Base-by-base conservation (phyloP, 78 protist genomes). In the Chrysochromulina parva region DNA sequence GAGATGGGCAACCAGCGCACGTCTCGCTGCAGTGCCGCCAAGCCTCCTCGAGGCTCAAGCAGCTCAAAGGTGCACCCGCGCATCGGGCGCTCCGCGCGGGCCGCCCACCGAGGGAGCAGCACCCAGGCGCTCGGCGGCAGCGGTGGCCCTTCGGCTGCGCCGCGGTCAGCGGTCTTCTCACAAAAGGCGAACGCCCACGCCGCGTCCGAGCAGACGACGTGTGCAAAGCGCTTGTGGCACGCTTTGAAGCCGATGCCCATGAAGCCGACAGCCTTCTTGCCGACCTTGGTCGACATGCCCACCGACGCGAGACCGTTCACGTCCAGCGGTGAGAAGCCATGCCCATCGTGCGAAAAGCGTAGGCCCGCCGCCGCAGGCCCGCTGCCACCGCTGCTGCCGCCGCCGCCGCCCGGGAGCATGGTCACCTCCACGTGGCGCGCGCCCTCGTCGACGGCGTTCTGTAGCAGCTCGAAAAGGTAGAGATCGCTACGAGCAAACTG, bases 221-320 rank as follows among this genome's bases (percentile, higher is more conserved):
- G 58, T 22, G 11, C 55, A 22, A 74, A 74, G 11, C 82, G 52
- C 82, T 74, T 74, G 82, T 74, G 55, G 82, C 82, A 74, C 58
- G 82, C 82, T 22, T 74, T 74, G 82, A 74, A 74, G 17, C 82
- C 82, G 82, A 74, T 48, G n/a, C 82, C 82, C 82, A 74, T 74
- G 55, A 74, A 74, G 55, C 82, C 82, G 26, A 48, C 57, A 20
- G 82, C 82, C 26, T 57, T 53, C 55, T 48, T 38, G 52, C 28
- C 2, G 11, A 0, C 11, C 82, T 74, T 74, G 16, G 82, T 48
- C 28, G 55, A 48, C 82, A 74, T 74, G 52, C 82, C 82, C 14
- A 74, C 82, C 24, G 55, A 48, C 57, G 82, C 82, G 82, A 74
- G 82, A 3, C 82, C 82, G 55, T 74, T 74, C 55, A 74, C 82